phyloP scores from a whole-genome alignment of 306 rosid genomes.

The Potentilla sterilis region DNA sequence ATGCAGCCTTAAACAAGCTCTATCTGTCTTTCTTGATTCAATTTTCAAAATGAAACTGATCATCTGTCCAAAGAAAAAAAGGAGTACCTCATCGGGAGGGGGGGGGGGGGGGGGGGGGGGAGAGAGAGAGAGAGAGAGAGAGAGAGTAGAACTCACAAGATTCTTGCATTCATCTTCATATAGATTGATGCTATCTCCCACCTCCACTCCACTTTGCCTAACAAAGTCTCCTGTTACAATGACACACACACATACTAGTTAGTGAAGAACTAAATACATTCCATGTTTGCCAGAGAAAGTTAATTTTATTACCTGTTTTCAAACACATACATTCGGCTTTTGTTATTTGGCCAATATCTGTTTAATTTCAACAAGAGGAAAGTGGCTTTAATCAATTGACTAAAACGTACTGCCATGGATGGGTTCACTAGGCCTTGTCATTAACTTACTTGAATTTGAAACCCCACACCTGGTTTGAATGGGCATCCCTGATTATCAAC shows the following conservation, averaged over 20 bases:
- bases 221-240: conserved; percentile 47
- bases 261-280: not conserved
- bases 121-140: no score
- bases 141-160: conserved; percentile 48
- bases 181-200: conserved; percentile 55
- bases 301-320: conserved; percentile 46
- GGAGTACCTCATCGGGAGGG: no score
- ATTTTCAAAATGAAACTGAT: no score
- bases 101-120: no score
- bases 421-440: not conserved
- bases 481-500: conserved; percentile 42
- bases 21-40: no score
- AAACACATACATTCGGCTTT: conserved; percentile 68
- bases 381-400: not conserved
- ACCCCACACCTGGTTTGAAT: conserved; percentile 35
- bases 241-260: not conserved
- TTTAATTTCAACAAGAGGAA: not conserved
- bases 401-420: not conserved
- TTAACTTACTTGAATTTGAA: conserved; percentile 53
- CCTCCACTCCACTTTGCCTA: conserved; percentile 35
- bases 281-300: no score
- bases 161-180: conserved; percentile 49
- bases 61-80: no score
- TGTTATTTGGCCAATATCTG: conserved; percentile 67
- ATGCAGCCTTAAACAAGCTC: no score